A percentile compares a stretch with the other conserved stretches of the same genome.
Conservation (phyloP, 768 basidiomycete genomes). For the Omphalotus guepiniiformis region DNA sequence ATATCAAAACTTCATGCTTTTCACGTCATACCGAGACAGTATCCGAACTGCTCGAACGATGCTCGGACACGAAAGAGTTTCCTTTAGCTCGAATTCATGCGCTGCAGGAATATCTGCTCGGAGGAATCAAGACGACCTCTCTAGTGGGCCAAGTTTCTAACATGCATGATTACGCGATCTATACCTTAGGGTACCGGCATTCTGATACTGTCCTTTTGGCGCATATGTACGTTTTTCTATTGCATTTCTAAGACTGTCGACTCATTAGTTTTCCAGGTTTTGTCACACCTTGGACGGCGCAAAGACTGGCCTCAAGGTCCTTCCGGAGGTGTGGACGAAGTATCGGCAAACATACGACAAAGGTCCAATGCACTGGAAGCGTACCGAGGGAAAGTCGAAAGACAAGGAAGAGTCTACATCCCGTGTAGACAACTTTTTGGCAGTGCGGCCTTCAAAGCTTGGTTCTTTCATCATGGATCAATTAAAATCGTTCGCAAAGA, state of each 20-base stretch:
- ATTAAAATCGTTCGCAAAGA: slow-evolving; percentile 24
- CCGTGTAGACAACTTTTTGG: slow-evolving; percentile 19
- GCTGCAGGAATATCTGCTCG: slow-evolving; percentile 35
- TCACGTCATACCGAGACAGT: slow-evolving; percentile 27
- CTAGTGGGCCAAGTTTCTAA: slow-evolving; percentile 35
- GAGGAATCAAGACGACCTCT: slow-evolving; percentile 25
- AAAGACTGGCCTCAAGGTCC: slow-evolving; percentile 34
- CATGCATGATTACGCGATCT: slow-evolving; percentile 36
- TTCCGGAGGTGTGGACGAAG: slow-evolving; percentile 11
- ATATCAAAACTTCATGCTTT: slow-evolving; percentile 22
- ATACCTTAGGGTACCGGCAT: slow-evolving; percentile 30
- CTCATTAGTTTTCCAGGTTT: slow-evolving; percentile 30
- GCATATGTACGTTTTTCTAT: slow-evolving; percentile 32
- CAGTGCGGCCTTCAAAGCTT: slow-evolving; percentile 17
- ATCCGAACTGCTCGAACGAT: slow-evolving; percentile 20
- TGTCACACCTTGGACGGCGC: slow-evolving; percentile 34
- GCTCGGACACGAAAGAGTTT: slow-evolving; percentile 18
- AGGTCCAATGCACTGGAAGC: slow-evolving; percentile 26
- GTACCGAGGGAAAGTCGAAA: slow-evolving; percentile 15
- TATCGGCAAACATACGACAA: slow-evolving; percentile 17
- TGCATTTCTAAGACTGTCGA: slow-evolving; percentile 1
- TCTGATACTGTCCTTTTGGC: slow-evolving; percentile 33
- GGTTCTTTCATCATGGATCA: slow-evolving; percentile 43
- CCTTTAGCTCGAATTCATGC: slow-evolving; percentile 16
- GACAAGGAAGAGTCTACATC: slow-evolving; percentile 12